Percentiles rank a stretch among this genome's conserved stretches.
Evolutionary conservation across 1,139 yeast genomes (phyloP).

Genomic region (Debaryomyces coudertii): DNA sequence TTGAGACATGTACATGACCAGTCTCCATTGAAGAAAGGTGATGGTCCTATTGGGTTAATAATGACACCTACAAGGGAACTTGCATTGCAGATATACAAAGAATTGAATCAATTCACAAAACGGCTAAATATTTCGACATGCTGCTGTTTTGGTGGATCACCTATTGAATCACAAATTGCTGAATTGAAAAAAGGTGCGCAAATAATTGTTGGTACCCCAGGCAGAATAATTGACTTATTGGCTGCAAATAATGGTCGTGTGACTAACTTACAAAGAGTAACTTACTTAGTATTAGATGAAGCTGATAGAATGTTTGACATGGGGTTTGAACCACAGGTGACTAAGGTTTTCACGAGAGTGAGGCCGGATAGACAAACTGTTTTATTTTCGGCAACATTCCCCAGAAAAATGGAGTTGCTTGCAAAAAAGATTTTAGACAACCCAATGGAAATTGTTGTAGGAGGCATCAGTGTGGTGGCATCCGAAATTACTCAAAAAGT

Average conservation of each 20-base stretch:
- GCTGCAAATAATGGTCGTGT: slow-evolving; percentile 85
- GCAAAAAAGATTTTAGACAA: slow-evolving; percentile 64
- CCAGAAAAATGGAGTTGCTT: slow-evolving; percentile 72
- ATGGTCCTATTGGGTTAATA: slow-evolving; percentile 80
- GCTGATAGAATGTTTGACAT: slow-evolving; percentile 97
- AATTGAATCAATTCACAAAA: slow-evolving; percentile 60
- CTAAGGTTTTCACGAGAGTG: slow-evolving; percentile 73
- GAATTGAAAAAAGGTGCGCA: slow-evolving; percentile 80
- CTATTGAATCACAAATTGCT: slow-evolving; percentile 80
- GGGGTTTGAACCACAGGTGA: slow-evolving; percentile 97
- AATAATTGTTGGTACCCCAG: slow-evolving; percentile 92
- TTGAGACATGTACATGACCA: slow-evolving; percentile 82
- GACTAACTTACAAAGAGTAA: slow-evolving; percentile 66
- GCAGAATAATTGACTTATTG: slow-evolving; percentile 85
- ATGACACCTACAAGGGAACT: slow-evolving; percentile 93
- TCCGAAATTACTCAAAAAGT: slow-evolving; percentile 77
- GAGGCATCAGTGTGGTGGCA: slow-evolving; percentile 83
- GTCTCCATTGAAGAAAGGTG: slow-evolving; percentile 52
- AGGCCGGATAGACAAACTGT: slow-evolving; percentile 93
- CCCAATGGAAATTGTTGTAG: slow-evolving; percentile 80
- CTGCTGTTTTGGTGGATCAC: slow-evolving; percentile 95
- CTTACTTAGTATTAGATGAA: slow-evolving; percentile 89
- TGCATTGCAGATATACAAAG: slow-evolving; percentile 80
- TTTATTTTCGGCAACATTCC: slow-evolving; percentile 92
- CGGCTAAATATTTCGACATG: slow-evolving; percentile 53